phyloP scores from a whole-genome alignment of 164 flowering plant genomes.

The Paratinospora sagittata region DNA sequence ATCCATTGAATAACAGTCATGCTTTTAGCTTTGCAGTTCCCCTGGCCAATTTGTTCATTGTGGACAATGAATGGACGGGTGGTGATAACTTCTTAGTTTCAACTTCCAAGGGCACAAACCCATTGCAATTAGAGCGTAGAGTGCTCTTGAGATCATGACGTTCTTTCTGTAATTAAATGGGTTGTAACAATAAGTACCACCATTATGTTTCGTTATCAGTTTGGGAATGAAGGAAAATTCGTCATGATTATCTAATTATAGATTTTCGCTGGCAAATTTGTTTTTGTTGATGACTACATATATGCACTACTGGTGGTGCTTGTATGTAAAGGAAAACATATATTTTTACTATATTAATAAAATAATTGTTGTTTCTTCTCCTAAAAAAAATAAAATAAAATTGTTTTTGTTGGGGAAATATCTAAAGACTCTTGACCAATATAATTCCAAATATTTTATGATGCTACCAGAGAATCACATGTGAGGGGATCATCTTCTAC shows the following conservation, averaged over 20 bases:
- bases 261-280: not conserved
- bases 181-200: not conserved
- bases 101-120: not conserved
- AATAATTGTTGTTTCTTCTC: too few relatives aligned
- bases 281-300: too few relatives aligned
- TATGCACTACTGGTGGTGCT: too few relatives aligned
- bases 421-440: too few relatives aligned
- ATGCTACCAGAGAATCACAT: too few relatives aligned
- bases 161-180: not conserved
- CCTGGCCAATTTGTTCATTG: too few relatives aligned
- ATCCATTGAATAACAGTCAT: slow-evolving; percentile 5
- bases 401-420: not conserved
- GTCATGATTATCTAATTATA: not conserved
- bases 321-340: too few relatives aligned
- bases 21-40: too few relatives aligned
- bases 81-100: not conserved
- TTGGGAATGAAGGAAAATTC: not conserved
- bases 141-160: not conserved
- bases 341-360: too few relatives aligned
- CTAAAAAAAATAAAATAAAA: too few relatives aligned
- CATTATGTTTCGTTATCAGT: not conserved
- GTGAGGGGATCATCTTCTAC: not conserved
- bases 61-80: not conserved
- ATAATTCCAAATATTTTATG: too few relatives aligned
- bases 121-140: not conserved